Conservation (phyloP, 1,284 basidiomycete species). For the Sanghuangporus baumii region DNA sequence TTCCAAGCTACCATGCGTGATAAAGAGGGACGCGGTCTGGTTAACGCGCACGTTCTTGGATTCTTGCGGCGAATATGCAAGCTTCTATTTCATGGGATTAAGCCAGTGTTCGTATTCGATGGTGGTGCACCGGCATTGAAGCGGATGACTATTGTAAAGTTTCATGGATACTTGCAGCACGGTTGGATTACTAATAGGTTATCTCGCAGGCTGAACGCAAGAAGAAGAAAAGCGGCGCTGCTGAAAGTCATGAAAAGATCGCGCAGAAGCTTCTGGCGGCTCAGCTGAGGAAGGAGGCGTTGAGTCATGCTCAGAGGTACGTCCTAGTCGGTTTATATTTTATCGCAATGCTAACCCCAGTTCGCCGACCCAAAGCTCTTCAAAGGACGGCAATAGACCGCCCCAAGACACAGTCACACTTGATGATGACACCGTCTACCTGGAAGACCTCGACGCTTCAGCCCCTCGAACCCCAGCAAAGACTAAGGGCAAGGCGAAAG, state of each 20-base stretch:
- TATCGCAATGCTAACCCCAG: background rate
- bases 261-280: constrained; percentile 93
- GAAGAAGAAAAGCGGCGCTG: constrained; percentile 84
- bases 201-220: constrained; percentile 68
- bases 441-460: constrained; percentile 78
- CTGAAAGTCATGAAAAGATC: constrained; percentile 74
- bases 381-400: constrained; percentile 41
- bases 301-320: constrained; percentile 62
- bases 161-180: background rate
- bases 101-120: constrained; percentile 97
- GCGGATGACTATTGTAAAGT: constrained; percentile 76
- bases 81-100: constrained; percentile 93
- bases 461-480: constrained; percentile 43
- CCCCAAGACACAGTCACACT: constrained; percentile 39
- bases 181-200: background rate
- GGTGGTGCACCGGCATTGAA: constrained; percentile 90
- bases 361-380: background rate
- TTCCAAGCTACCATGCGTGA: constrained; percentile 99
- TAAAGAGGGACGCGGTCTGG: constrained; percentile 86
- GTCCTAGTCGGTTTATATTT: constrained; percentile 25
- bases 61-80: constrained; percentile 93
- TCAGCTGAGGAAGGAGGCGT: constrained; percentile 87
- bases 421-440: constrained; percentile 71
- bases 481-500: constrained; percentile 25
- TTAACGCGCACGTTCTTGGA: constrained; percentile 94